Conservation (phyloP, 148 eudicot genomes). For the Camellia sinensis region DNA sequence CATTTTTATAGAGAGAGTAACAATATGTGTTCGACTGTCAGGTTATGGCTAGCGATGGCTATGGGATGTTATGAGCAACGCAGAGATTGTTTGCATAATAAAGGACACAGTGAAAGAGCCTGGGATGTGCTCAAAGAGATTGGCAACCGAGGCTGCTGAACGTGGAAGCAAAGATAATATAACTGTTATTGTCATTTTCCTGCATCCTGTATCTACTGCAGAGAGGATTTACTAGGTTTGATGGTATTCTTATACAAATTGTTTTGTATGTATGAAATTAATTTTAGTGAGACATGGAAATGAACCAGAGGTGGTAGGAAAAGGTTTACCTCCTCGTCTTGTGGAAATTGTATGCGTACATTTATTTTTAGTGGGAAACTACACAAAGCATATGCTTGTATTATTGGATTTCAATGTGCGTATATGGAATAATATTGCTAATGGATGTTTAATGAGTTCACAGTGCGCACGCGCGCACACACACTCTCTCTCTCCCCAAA, state of each 20-base stretch:
- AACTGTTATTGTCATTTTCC: slow-evolving; percentile 79
- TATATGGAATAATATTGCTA: too few species aligned
- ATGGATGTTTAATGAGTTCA: too few species aligned
- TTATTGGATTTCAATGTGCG: too few species aligned
- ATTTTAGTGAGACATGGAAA: background rate
- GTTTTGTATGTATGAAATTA: too few species aligned
- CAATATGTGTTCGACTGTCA: slow-evolving; percentile 19
- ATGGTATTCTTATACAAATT: background rate
- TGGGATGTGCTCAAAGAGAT: slow-evolving; percentile 85
- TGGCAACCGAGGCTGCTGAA: slow-evolving; percentile 85
- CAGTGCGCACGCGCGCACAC: too few species aligned
- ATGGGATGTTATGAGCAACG: slow-evolving; percentile 79
- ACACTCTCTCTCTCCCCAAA: background rate
- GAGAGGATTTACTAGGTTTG: slow-evolving; percentile 68
- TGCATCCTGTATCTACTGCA: slow-evolving; percentile 84
- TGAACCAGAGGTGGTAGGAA: background rate
- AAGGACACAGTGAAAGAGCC: slow-evolving; percentile 94
- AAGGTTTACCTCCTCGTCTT: too few species aligned
- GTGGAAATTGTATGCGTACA: background rate
- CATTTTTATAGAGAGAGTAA: background rate
- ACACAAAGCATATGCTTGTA: too few species aligned
- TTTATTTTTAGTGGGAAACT: too few species aligned
- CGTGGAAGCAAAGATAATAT: slow-evolving; percentile 96
- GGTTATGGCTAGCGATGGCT: slow-evolving; percentile 98
- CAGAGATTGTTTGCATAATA: slow-evolving; percentile 62